Base-by-base conservation (phyloP, 1,284 basidiomycete genomes). In the Rhodotorula sp. region DNA sequence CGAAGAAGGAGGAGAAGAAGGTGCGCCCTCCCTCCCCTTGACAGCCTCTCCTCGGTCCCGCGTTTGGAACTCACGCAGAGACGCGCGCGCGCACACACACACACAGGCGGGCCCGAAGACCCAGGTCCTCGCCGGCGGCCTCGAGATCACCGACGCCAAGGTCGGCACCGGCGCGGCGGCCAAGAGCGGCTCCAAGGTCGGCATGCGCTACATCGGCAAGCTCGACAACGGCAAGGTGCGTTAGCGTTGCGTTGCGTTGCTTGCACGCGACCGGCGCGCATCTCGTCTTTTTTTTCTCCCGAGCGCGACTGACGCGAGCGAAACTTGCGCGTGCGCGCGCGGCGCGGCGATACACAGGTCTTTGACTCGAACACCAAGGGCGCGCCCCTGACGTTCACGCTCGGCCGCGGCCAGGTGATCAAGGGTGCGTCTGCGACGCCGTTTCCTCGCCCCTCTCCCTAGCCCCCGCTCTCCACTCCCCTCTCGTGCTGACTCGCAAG, bases 301-400 rank as follows among this genome's bases (percentile, higher is more conserved):
- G 9, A 10, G 44, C 44, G 44, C 9, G 44, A 17, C 44, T 41
- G 39, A 41, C 39, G 39, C n/a, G n/a, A n/a, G n/a, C n/a, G n/a
- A n/a, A n/a, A n/a, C n/a, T n/a, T n/a, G n/a, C n/a, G n/a, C n/a
- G n/a, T n/a, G n/a, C n/a, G n/a, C n/a, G n/a, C n/a, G n/a, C n/a
- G n/a, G n/a, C n/a, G n/a, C n/a, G n/a, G n/a, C n/a, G n/a, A n/a
- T n/a, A n/a, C n/a, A n/a, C 32, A 50, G 61, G 82, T 90, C 57
- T 97, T 97, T 79, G 95, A 98, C 83, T 85, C 88, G 80, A 97
- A 97, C 83, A 89, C 87, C 73, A 90, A 88, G 80, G 95, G 95
- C 77, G 50, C 71, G 25, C 71, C 75, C 36, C 29, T 55, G 37
- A 55, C 55, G 57, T 61, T 60, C 44, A 60, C 51, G 48, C 71